These are phyloP conservation scores for Boletus vinaceobasis DNA, from an alignment of 768 basidiomycete genomes.

Conservation along the genomic window DNA sequence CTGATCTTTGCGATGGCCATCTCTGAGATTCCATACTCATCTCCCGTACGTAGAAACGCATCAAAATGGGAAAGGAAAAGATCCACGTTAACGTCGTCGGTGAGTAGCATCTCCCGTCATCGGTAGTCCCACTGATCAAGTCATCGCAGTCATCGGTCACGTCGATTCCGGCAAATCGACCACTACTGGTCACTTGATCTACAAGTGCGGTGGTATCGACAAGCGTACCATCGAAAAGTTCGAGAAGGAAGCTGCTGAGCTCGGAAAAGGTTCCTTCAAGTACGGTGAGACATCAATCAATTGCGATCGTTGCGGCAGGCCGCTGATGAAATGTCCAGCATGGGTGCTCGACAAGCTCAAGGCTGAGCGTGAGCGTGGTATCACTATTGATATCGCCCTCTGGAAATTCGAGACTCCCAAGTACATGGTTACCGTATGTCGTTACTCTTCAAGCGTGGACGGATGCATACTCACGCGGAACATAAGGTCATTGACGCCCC, in stretches of 20 bases:
- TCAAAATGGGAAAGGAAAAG: constrained; percentile 96
- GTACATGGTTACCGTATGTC: constrained; percentile 84
- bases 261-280: constrained; percentile 99
- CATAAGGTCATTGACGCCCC: constrained; percentile 96
- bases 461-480: constrained; percentile 1
- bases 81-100: constrained; percentile 97
- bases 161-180: constrained; percentile 99
- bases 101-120: constrained; percentile 40
- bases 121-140: constrained; percentile 23
- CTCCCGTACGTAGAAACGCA: constrained; percentile 40
- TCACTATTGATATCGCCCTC: constrained; percentile 99
- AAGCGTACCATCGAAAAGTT: constrained; percentile 99
- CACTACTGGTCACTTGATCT: constrained; percentile 99
- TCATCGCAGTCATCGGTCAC: constrained; percentile 84
- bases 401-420: constrained; percentile 99
- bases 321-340: constrained; percentile 50
- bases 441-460: neutral
- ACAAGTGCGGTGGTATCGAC: constrained; percentile 99
- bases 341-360: constrained; percentile 99
- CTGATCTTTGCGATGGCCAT: constrained; percentile 25
- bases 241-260: constrained; percentile 99
- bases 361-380: constrained; percentile 99
- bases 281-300: constrained; percentile 62
- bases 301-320: constrained; percentile 11
- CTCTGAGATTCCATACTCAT: constrained; percentile 11